phyloP scores from a whole-genome alignment of 139 green algal genomes.

The Chlamydomonas sphaeroides region DNA sequence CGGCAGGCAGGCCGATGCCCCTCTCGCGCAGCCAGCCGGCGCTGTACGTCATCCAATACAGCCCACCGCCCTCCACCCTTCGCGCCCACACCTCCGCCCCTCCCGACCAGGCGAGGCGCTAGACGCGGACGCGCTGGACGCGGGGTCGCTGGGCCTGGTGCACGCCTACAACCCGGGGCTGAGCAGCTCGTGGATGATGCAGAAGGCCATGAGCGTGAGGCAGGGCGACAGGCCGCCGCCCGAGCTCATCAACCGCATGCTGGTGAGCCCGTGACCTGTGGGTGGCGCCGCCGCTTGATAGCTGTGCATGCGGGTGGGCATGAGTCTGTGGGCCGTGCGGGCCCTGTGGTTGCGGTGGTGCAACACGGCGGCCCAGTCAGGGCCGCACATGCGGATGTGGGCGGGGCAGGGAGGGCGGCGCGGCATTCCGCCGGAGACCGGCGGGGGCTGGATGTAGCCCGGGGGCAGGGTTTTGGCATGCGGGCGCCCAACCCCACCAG shows the following conservation, averaged over 20 bases:
- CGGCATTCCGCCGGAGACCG: no score
- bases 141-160: conserved; percentile 63
- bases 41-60: no score
- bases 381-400: no score
- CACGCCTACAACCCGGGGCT: conserved; percentile 81
- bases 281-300: no score
- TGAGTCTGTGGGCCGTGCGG: neutral
- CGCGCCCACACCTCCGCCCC: neutral
- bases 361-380: no score
- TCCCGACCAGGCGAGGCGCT: conserved; percentile 23
- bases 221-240: conserved; percentile 17
- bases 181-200: conserved; percentile 71
- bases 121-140: conserved; percentile 52
- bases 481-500: no score
- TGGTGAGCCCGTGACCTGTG: conserved; percentile 40
- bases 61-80: neutral
- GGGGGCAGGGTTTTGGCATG: no score
- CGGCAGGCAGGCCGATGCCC: no score
- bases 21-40: no score
- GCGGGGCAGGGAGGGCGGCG: no score
- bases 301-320: neutral
- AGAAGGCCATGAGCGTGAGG: conserved; percentile 87
- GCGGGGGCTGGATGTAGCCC: no score
- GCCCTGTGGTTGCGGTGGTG: no score
- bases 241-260: conserved; percentile 84